A percentile compares a stretch with the other conserved stretches of the same genome.
Conservation (phyloP, 2,329 filamentous ascomycete species). For the Scytalidium sp. region DNA sequence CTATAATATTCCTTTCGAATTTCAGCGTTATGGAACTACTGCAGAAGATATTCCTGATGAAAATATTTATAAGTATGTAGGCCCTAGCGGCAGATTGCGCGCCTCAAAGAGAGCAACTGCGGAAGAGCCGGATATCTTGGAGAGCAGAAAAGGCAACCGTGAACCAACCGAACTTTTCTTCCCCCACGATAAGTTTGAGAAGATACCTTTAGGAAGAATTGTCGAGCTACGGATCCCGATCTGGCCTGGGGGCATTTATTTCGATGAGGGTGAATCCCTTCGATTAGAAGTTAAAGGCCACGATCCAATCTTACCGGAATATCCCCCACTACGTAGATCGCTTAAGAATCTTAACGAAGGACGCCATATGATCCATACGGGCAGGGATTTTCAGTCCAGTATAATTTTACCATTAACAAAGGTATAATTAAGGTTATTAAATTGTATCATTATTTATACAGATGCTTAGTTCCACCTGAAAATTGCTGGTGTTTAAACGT, state of each 20-base stretch:
- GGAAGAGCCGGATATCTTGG: too few species aligned
- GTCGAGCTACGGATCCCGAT: neutral
- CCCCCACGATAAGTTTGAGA: neutral
- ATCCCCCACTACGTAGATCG: too few species aligned
- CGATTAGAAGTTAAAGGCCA: neutral
- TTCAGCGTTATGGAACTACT: too few species aligned
- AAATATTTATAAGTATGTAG: neutral
- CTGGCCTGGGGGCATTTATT: neutral
- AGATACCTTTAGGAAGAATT: neutral
- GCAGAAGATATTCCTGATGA: neutral
- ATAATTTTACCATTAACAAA: too few species aligned
- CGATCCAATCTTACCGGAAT: neutral
- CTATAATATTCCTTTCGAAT: neutral
- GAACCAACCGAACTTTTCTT: neutral
- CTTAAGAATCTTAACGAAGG: neutral
- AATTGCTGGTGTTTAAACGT: too few species aligned
- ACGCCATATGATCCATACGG: neutral
- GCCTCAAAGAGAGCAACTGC: neutral
- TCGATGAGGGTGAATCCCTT: neutral
- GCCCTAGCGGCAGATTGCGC: neutral
- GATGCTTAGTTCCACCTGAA: too few species aligned
- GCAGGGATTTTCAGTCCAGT: too few species aligned
- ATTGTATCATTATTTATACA: too few species aligned
- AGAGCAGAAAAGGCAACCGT: too few species aligned
- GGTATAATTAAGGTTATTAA: too few species aligned